phyloP scores from a whole-genome alignment of 176 grass and related monocot genomes.

The Saccharum spontaneum region DNA sequence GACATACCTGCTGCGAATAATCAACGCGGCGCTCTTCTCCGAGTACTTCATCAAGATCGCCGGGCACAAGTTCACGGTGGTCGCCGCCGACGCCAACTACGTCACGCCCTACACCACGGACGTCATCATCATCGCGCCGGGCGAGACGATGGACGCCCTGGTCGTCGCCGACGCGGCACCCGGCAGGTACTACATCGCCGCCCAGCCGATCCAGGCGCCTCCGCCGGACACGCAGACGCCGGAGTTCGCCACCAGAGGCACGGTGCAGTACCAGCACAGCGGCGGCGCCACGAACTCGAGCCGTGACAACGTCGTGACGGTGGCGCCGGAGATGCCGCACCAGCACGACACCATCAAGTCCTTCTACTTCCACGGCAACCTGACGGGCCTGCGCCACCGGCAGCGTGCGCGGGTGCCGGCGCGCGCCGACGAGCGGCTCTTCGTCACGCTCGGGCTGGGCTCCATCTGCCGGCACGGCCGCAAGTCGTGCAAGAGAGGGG shows the following conservation, averaged over 20 bases:
- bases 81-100: constrained; percentile 26
- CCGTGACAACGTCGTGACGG: neutral
- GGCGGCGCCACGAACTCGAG: neutral
- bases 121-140: neutral
- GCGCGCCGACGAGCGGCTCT: neutral
- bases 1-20: neutral
- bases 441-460: neutral
- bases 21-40: constrained; percentile 7
- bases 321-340: neutral
- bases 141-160: constrained; percentile 27
- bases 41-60: constrained; percentile 33
- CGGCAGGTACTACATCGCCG: constrained; percentile 1
- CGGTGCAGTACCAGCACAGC: neutral
- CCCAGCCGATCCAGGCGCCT: neutral
- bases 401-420: neutral
- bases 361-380: constrained; percentile 23
- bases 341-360: neutral
- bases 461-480: neutral
- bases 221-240: neutral
- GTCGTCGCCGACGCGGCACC: constrained; percentile 16
- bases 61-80: constrained; percentile 27
- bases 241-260: neutral
- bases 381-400: neutral
- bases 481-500: neutral
- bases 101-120: constrained; percentile 28